phyloP scores from a whole-genome alignment of 257 asterid species.

The Echium plantagineum region DNA sequence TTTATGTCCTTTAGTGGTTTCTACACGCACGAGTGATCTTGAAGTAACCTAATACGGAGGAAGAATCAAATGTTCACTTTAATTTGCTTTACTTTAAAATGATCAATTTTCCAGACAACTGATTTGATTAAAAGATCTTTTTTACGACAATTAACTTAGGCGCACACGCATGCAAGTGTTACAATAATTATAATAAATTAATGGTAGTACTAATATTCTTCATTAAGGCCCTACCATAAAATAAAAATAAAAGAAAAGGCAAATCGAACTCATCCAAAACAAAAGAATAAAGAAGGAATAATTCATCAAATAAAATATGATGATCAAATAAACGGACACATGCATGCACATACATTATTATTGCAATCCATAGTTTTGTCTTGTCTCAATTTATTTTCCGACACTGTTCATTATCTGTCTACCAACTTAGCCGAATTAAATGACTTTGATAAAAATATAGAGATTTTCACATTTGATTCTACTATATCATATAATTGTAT shows the following conservation, averaged over 20 bases:
- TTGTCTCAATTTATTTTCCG: not conserved
- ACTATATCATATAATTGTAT: no score
- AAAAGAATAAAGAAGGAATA: not conserved
- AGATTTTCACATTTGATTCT: not conserved
- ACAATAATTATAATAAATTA: not conserved
- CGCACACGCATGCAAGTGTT: not conserved
- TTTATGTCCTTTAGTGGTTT: no score
- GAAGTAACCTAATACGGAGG: not conserved
- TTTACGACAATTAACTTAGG: not conserved
- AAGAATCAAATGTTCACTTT: not conserved
- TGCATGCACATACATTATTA: not conserved
- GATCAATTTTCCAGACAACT: not conserved
- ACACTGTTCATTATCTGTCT: not conserved
- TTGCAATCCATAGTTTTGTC: not conserved
- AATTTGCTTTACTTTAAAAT: not conserved
- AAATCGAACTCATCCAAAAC: not conserved
- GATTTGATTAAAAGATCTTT: no score
- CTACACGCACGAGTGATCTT: no score
- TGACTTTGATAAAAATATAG: not conserved
- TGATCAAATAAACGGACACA: not conserved
- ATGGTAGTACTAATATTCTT: not conserved
- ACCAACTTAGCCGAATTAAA: not conserved
- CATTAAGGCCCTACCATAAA: not conserved
- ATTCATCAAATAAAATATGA: not conserved
- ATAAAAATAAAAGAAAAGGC: no score